phyloP scores from a whole-genome alignment of 176 grass and related monocot species.

The Aegilops bicornis region DNA sequence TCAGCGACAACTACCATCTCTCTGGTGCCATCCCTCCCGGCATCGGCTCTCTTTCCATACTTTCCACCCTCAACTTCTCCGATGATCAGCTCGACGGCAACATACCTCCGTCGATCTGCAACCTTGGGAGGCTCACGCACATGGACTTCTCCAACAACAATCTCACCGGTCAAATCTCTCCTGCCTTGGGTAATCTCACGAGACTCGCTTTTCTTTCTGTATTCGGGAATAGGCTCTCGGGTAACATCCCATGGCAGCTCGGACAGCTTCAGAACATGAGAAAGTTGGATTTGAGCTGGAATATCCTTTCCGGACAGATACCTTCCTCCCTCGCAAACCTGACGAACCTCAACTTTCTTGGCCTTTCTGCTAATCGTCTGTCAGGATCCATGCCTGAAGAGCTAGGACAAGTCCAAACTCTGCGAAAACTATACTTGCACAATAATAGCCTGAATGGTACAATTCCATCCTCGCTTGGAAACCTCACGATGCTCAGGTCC shows the following conservation, averaged over 20 bases:
- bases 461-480: not conserved
- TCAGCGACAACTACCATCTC: not conserved
- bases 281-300: not conserved
- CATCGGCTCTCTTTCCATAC: conserved; percentile 12
- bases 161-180: conserved; percentile 25
- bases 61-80: not conserved
- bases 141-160: conserved; percentile 2
- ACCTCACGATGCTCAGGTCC: not conserved
- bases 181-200: not conserved
- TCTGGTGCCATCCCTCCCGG: not conserved
- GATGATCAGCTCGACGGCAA: not conserved
- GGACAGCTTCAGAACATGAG: not conserved
- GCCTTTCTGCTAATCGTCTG: not conserved
- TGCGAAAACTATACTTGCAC: not conserved
- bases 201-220: not conserved
- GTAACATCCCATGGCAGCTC: not conserved
- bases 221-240: not conserved
- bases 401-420: not conserved
- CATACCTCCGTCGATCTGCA: not conserved
- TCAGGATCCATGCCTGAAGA: conserved; percentile 30
- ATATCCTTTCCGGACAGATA: not conserved
- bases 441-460: not conserved
- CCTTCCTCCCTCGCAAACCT: conserved; percentile 29
- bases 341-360: not conserved
- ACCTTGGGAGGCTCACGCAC: not conserved